Evolutionary conservation across 2,329 filamentous ascomycete species (phyloP).

Genomic region (Aspergillus fumigatus): DNA sequence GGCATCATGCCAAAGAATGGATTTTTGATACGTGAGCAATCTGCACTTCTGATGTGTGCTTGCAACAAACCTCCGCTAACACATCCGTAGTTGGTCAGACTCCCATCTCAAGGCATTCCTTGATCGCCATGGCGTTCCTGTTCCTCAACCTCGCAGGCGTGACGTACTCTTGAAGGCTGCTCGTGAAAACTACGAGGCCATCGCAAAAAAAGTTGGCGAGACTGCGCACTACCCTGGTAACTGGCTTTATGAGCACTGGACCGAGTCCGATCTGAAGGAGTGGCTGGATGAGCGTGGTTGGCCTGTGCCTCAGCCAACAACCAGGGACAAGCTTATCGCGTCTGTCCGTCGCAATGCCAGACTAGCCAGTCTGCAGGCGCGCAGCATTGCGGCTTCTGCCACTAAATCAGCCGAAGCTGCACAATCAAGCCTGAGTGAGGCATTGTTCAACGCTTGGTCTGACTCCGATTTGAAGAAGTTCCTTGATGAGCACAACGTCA

Average conservation of each 20-base stretch:
- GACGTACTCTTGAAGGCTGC: slow-evolving; percentile 74
- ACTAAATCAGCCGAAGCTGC: slow-evolving; percentile 64
- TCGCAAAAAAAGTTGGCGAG: slow-evolving; percentile 72
- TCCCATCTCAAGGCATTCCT: slow-evolving; percentile 91
- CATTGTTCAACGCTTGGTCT: slow-evolving; percentile 83
- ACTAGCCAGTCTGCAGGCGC: slow-evolving; percentile 65
- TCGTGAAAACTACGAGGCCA: slow-evolving; percentile 73
- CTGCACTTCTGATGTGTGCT: neutral
- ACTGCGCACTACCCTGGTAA: slow-evolving; percentile 83
- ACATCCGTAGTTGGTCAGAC: slow-evolving; percentile 68
- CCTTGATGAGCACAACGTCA: slow-evolving; percentile 82
- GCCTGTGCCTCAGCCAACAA: slow-evolving; percentile 76
- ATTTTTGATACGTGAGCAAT: slow-evolving; percentile 70
- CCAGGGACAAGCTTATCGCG: slow-evolving; percentile 83
- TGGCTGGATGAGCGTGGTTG: slow-evolving; percentile 89
- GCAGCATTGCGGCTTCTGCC: slow-evolving; percentile 57
- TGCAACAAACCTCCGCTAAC: slow-evolving; percentile 32
- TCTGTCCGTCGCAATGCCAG: slow-evolving; percentile 86
- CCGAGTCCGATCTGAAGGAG: slow-evolving; percentile 86
- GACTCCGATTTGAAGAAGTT: slow-evolving; percentile 89
- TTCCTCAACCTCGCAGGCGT: slow-evolving; percentile 79
- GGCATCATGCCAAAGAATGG: slow-evolving; percentile 75
- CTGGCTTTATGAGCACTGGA: slow-evolving; percentile 90
- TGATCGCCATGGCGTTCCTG: slow-evolving; percentile 80
- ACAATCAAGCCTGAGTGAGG: slow-evolving; percentile 72